Percentiles rank a stretch among this genome's conserved stretches.
Conservation (phyloP, 192 early-diverging fungal species). For the Spizellomyces sp. region DNA sequence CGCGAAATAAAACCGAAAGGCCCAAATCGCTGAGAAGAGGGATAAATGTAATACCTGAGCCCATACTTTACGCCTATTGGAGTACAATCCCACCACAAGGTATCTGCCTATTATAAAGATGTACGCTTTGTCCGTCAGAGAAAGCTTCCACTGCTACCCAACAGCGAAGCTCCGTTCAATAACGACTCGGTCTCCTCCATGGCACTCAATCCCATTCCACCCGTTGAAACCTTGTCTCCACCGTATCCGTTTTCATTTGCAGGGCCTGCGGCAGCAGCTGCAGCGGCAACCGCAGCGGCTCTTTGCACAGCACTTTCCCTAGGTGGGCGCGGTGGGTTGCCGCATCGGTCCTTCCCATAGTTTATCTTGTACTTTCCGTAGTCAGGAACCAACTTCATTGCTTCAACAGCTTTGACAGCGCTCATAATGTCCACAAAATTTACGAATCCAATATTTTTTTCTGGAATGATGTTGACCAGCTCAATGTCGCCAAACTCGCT, state of each 20-base stretch:
- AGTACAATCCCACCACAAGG: too few relatives aligned
- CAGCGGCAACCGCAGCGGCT: constrained; percentile 30
- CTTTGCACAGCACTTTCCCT: constrained; percentile 32
- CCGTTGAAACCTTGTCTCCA: not conserved
- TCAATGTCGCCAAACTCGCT: constrained; percentile 86
- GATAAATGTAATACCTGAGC: too few relatives aligned
- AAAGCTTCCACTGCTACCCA: not conserved
- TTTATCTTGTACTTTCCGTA: constrained; percentile 58
- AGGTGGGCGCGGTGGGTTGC: constrained; percentile 65
- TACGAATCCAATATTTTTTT: constrained; percentile 86
- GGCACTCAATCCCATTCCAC: not conserved
- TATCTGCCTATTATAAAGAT: too few relatives aligned
- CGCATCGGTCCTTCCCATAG: constrained; percentile 91
- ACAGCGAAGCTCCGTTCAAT: not conserved
- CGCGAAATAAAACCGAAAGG: too few relatives aligned
- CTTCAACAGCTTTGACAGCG: constrained; percentile 80
- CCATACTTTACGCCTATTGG: too few relatives aligned
- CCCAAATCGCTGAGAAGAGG: too few relatives aligned
- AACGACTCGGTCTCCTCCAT: constrained; percentile 1
- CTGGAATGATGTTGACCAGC: constrained; percentile 76
- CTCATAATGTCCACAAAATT: constrained; percentile 77
- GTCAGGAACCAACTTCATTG: constrained; percentile 60
- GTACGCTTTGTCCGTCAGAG: too few relatives aligned
- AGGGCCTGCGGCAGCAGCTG: constrained; percentile 15
- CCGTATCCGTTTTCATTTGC: not conserved